These are phyloP conservation scores for Lolium perenne DNA, from an alignment of 176 grass and related monocot species.

Conservation along the genomic window DNA sequence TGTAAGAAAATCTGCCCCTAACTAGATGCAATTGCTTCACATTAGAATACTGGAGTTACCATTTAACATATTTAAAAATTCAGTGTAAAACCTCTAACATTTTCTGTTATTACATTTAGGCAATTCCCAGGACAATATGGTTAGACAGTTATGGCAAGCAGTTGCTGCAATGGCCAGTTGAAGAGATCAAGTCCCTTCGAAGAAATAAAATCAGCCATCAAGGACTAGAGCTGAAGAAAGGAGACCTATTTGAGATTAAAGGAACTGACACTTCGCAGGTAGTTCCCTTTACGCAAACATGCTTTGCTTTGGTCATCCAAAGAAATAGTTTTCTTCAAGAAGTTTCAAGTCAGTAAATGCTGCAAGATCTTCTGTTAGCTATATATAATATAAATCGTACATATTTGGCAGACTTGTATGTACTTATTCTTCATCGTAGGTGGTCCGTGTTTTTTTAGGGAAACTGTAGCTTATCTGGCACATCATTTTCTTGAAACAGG, in stretches of 20 bases:
- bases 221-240: constrained; percentile 61
- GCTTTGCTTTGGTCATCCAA: not conserved
- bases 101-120: constrained; percentile 43
- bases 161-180: constrained; percentile 81
- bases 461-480: constrained; percentile 39
- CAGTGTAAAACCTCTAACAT: not conserved
- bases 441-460: not conserved
- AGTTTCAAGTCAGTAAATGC: not conserved
- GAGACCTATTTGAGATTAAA: constrained; percentile 62
- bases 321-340: not conserved
- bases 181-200: constrained; percentile 78
- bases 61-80: not conserved
- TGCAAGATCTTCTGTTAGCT: not conserved
- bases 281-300: not conserved
- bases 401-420: not conserved
- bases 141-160: constrained; percentile 69
- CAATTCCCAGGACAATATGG: constrained; percentile 82
- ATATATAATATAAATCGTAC: not conserved
- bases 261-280: constrained; percentile 67
- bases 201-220: constrained; percentile 52
- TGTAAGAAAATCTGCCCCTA: constrained; percentile 43
- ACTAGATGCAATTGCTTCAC: not conserved
- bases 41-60: not conserved
- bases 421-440: not conserved
- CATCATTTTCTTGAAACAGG: constrained; percentile 54